These are phyloP conservation scores for Xylaria cubensis DNA, from an alignment of 495 filamentous ascomycete genomes.

Conservation along the genomic window DNA sequence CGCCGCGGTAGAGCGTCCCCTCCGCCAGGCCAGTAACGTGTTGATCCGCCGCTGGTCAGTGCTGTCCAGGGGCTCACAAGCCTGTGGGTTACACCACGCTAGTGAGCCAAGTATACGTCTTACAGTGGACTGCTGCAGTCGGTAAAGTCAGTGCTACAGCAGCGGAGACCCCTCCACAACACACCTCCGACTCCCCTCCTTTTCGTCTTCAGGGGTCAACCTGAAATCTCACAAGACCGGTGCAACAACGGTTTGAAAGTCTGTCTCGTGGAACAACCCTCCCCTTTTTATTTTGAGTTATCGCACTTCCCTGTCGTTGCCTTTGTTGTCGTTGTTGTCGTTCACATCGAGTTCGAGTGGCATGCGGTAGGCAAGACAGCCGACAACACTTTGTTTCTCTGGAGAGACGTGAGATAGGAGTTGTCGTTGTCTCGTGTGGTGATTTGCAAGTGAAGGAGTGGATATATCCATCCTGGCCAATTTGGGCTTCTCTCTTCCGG, in stretches of 20 bases:
- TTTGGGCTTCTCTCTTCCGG: not conserved
- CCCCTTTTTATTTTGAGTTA: conserved; percentile 3
- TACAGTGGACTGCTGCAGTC: not conserved
- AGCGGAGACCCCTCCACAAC: conserved; percentile 24
- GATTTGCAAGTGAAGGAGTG: not conserved
- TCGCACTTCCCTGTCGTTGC: conserved; percentile 6
- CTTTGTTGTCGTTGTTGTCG: not conserved
- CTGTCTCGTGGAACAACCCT: not conserved
- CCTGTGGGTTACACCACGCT: conserved; percentile 6
- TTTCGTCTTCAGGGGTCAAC: conserved; percentile 24
- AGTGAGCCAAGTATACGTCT: not conserved
- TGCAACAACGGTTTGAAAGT: not conserved
- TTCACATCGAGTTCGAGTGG: conserved; percentile 2
- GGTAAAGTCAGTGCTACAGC: conserved; percentile 1
- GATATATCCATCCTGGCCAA: not conserved
- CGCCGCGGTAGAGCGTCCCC: not conserved
- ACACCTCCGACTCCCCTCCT: not conserved
- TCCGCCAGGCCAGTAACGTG: conserved; percentile 20
- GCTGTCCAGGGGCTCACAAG: not conserved
- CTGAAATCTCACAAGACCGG: conserved; percentile 20
- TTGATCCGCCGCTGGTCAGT: conserved; percentile 11
- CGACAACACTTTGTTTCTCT: not conserved
- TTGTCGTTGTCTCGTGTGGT: not conserved
- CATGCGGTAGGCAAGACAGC: conserved; percentile 14
- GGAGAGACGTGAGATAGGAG: not conserved